Evolutionary conservation across 345 rosid species (phyloP).

Genomic region (Psidium friedrichsthalianum): DNA sequence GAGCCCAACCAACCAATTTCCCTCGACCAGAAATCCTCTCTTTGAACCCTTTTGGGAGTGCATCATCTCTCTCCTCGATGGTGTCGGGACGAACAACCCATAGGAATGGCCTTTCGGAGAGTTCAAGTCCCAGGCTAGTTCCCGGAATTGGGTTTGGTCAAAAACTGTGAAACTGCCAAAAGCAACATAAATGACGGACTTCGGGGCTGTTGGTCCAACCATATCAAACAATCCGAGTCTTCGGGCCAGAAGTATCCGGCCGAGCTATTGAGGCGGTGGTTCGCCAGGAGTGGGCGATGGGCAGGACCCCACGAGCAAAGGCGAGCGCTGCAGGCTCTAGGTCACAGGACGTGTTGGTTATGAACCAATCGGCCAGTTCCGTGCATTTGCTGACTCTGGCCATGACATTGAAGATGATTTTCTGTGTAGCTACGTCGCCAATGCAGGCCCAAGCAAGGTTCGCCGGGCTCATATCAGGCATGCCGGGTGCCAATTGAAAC

Average conservation of each 20-base stretch:
- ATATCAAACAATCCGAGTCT: conserved; percentile 1
- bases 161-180: conserved; percentile 8
- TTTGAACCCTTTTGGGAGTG: conserved; percentile 1
- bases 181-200: conserved; percentile 4
- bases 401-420: not conserved
- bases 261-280: not conserved
- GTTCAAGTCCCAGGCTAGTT: conserved; percentile 6
- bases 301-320: not conserved
- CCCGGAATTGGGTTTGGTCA: not conserved
- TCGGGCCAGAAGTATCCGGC: conserved; percentile 3
- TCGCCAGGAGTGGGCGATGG: conserved; percentile 3
- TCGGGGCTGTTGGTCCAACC: conserved; percentile 6
- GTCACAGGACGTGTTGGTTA: conserved; percentile 4
- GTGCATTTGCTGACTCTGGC: not conserved
- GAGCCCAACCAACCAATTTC: conserved; percentile 1
- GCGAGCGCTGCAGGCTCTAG: conserved; percentile 9
- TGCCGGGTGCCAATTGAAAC: not conserved
- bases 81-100: conserved; percentile 4
- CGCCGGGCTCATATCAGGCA: not conserved
- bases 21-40: conserved; percentile 7
- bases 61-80: not conserved
- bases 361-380: not conserved
- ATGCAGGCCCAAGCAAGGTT: conserved; percentile 1
- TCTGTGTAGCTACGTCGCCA: not conserved
- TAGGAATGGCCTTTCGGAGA: conserved; percentile 2